Evolutionary conservation across 2,329 filamentous ascomycete species (phyloP).

Genomic region (Xylariaceae sp.): DNA sequence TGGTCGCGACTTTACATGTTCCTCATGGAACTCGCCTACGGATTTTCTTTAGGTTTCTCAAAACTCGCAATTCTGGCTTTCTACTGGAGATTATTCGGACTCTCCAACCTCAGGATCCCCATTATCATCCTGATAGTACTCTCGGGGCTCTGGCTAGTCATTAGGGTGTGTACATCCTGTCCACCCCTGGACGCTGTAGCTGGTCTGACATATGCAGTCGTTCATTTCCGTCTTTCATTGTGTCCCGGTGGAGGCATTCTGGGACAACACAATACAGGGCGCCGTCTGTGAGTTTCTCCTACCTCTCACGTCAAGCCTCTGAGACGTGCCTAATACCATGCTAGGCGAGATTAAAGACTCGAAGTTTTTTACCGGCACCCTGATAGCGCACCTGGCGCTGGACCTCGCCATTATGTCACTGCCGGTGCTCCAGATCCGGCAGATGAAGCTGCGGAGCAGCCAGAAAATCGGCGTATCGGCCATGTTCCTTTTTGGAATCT

Average conservation of each 20-base stretch:
- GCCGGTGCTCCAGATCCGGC: conserved; percentile 23
- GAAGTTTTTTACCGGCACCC: conserved; percentile 26
- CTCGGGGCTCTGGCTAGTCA: conserved; percentile 19
- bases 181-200: not conserved
- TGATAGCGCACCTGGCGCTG: conserved; percentile 23
- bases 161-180: conserved; percentile 10
- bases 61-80: conserved; percentile 24
- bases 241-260: conserved; percentile 25
- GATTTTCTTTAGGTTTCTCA: conserved; percentile 20
- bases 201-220: conserved; percentile 9
- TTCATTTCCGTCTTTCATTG: conserved; percentile 27
- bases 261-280: conserved; percentile 20
- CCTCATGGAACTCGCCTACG: conserved; percentile 21
- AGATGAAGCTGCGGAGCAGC: conserved; percentile 17
- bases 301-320: too few relatives aligned
- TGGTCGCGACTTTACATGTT: conserved; percentile 15
- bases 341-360: conserved; percentile 18
- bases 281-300: conserved; percentile 14
- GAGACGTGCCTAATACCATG: not conserved
- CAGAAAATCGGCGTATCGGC: conserved; percentile 23
- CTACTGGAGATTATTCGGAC: conserved; percentile 24
- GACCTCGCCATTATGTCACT: conserved; percentile 25
- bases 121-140: conserved; percentile 19
- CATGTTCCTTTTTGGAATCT: conserved; percentile 22
- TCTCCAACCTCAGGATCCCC: conserved; percentile 19